phyloP scores from a whole-genome alignment of 495 filamentous ascomycete species.

The Pyrenula aspistea region DNA sequence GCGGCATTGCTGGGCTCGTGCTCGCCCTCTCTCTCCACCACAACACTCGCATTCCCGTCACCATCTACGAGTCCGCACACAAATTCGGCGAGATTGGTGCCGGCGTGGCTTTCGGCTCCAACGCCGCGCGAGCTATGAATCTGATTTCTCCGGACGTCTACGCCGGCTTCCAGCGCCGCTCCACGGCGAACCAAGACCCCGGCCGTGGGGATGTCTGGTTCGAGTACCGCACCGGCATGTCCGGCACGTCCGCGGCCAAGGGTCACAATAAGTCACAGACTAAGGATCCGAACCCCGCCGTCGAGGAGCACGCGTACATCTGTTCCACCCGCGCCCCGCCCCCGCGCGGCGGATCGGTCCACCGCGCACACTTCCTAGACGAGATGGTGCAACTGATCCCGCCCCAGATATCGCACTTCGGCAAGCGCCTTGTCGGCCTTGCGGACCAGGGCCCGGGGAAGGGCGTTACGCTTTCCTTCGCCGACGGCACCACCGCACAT shows the following conservation, averaged over 20 bases:
- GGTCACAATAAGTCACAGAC: constrained; percentile 11
- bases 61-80: constrained; percentile 40
- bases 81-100: constrained; percentile 47
- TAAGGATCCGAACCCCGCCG: constrained; percentile 17
- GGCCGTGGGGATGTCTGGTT: not conserved
- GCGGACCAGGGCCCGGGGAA: constrained; percentile 12
- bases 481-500: constrained; percentile 17
- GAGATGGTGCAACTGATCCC: constrained; percentile 13
- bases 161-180: constrained; percentile 24
- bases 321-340: not conserved
- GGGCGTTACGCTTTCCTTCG: constrained; percentile 22
- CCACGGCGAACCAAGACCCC: constrained; percentile 22
- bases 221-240: not conserved
- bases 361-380: constrained; percentile 17
- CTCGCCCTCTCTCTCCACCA: constrained; percentile 21
- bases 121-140: constrained; percentile 43
- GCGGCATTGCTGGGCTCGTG: constrained; percentile 24
- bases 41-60: constrained; percentile 23
- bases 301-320: constrained; percentile 32
- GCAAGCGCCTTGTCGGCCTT: constrained; percentile 6
- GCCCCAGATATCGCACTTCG: constrained; percentile 12
- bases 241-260: constrained; percentile 1
- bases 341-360: constrained; percentile 3
- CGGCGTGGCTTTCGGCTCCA: constrained; percentile 48
- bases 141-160: constrained; percentile 35